Base-by-base conservation (phyloP, 2,329 filamentous ascomycete species). In the Ilyonectria sp. region DNA sequence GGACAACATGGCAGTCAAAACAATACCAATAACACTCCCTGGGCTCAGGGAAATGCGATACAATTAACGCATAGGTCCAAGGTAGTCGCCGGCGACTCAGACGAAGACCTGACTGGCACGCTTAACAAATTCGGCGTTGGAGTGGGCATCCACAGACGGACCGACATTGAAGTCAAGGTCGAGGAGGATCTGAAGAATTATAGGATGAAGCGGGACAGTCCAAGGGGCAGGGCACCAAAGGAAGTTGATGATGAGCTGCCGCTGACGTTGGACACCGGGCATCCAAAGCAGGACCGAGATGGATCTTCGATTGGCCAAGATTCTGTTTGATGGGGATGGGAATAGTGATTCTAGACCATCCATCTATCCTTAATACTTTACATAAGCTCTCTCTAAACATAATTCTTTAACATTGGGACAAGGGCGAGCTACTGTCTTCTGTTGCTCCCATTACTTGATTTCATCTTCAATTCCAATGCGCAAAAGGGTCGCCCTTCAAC, bases 161-260 rank as follows among this genome's bases (percentile, higher is more conserved):
- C 60, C 10, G 72, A 74, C 2, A 62, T 74, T 7, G 67, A 74
- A 35, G 58, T 74, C 8, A 74, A 56, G 15, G 69, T 74, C 0
- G 72, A 74, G 50, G 33, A 53, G 1, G 52, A 67, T 6, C 29
- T 57, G 0, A 35, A 69, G 26, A 35, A 15, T 6, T 43, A 67
- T 10, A 60, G 62, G 1, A 56, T 67, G 4, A 71, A 40, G 11
- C 1, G 68, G 53, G 17, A 64, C n/a, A 29, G n/a, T 8, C n/a
- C 8, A 13, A 13, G 37, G 37, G 17, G 17, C 37, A 40, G 37
- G 17, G 37, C 10, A 17, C 13, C 10, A 15, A 29, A 19, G 5
- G 31, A 19, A 13, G 53, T 58, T 2, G 63, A 63, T 17, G 66
- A 74, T 33, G 71, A 74, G 63, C 17, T 69, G 1, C 71, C 71